phyloP scores from a whole-genome alignment of 768 basidiomycete genomes.

The Boletus sp. region DNA sequence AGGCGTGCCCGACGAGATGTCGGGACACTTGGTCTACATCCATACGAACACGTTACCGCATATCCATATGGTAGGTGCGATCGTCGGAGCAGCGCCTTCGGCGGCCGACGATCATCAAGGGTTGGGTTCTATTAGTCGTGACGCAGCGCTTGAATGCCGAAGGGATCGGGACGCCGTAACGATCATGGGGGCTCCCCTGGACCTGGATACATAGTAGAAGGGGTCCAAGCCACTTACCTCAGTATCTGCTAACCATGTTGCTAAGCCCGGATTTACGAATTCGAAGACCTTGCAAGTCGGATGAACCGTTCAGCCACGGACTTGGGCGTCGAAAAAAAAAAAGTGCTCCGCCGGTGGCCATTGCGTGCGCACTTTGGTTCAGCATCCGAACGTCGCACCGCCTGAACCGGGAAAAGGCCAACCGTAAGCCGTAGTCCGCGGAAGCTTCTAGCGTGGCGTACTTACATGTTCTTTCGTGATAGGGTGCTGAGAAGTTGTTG shows the following conservation, averaged over 20 bases:
- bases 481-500: background rate
- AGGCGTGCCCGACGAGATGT: background rate
- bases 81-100: conserved; percentile 5
- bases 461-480: background rate
- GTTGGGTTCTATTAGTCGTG: background rate
- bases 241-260: background rate
- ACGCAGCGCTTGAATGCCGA: background rate
- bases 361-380: background rate
- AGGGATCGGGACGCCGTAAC: background rate
- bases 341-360: background rate
- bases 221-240: conserved; percentile 11
- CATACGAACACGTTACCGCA: background rate
- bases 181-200: background rate
- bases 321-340: background rate
- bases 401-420: background rate
- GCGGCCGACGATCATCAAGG: conserved; percentile 7
- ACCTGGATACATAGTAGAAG: background rate
- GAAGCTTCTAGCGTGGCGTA: background rate
- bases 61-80: conserved; percentile 1
- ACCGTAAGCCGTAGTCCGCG: background rate
- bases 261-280: background rate
- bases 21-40: background rate
- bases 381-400: background rate
- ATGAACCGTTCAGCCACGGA: background rate
- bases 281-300: background rate